Evolutionary conservation across 1,284 basidiomycete species (phyloP), one percentile per base, ranked within the genome.

Genomic region (Leccinum ponderosum): DNA sequence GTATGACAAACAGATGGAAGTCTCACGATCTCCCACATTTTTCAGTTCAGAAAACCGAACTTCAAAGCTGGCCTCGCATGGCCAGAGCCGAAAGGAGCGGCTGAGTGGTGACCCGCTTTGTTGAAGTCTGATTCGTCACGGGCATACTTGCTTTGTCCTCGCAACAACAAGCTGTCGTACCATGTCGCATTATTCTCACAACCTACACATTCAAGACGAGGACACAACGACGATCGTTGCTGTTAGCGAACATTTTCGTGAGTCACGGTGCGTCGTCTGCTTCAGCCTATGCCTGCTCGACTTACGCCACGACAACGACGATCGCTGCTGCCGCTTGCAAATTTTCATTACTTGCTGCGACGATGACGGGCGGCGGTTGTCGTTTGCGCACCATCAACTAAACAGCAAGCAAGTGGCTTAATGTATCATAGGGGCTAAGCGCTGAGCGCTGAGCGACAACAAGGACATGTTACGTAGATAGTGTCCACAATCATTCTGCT

Each of bases 21-120:
- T 66, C 66, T 66, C 65, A 66, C 62, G 66, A 68, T 54, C 27
- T 51, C 15, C 33, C n/a, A 58, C 56, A 42, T 12, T 60, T 55
- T 62, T 42, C 31, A 33, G 31, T 37, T 15, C 35, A 44, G 42
- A 42, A 44, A 33, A 44, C 11, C 42, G n/a, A 35, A 35, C 33
- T 35, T 35, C 33, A 35, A 35, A 35, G 33, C 33, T 35, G 12
- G 12, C 33, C 44, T 55, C 39, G 52, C 8, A 27, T 14, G n/a
- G 29, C 27, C 20, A 31, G 37, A 42, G 53, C 29, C 29, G 42
- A 17, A 48, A 17, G 31, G 8, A 35, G 20, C n/a, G 15, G 37
- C 37, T 39, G 15, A 39, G 14, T 39, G n/a, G 51, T 5, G 35
- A 15, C 39, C 17, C 67, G 64, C 66, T 65, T 65, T 65, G 64